Percentiles rank a stretch among this genome's conserved stretches.
phyloP scores from a whole-genome alignment of 2,329 filamentous ascomycete species.

The Colletotrichum brevisporum region DNA sequence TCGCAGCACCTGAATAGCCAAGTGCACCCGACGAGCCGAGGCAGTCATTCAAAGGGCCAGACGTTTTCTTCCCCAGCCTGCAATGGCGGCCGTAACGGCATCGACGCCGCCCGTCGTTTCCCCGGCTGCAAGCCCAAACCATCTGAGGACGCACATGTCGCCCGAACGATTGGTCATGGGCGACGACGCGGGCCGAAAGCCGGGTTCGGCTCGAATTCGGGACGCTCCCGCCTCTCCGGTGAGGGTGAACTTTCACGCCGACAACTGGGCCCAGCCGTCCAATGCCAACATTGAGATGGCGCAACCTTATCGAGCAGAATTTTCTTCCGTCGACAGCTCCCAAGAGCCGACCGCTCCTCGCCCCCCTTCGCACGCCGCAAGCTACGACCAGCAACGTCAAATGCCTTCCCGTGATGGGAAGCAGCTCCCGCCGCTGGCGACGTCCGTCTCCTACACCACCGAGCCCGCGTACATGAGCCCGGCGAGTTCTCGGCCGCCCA shows the following conservation, averaged over 20 bases:
- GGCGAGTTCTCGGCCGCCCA: slow-evolving; percentile 17
- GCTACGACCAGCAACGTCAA: slow-evolving; percentile 33
- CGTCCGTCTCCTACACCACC: slow-evolving; percentile 25
- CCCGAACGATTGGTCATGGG: slow-evolving; percentile 48
- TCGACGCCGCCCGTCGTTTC: slow-evolving; percentile 50
- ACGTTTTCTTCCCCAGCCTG: not conserved
- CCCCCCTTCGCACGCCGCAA: slow-evolving; percentile 55
- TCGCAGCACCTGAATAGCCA: not conserved
- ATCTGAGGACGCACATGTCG: slow-evolving; percentile 49
- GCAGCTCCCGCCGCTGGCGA: slow-evolving; percentile 31
- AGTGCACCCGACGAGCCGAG: not conserved
- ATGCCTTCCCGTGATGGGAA: slow-evolving; percentile 29
- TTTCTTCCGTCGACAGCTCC: slow-evolving; percentile 46
- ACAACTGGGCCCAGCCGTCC: slow-evolving; percentile 67
- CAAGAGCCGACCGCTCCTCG: slow-evolving; percentile 51
- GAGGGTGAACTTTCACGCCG: slow-evolving; percentile 66
- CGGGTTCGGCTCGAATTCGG: slow-evolving; percentile 61
- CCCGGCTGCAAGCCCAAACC: slow-evolving; percentile 46
- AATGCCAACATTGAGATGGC: slow-evolving; percentile 65
- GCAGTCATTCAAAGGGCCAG: not conserved
- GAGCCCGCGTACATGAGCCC: slow-evolving; percentile 23
- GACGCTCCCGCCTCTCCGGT: slow-evolving; percentile 70
- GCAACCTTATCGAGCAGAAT: slow-evolving; percentile 46
- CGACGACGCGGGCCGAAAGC: slow-evolving; percentile 50
- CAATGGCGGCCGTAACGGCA: slow-evolving; percentile 40